Evolutionary conservation across 225 moss, liverwort and hornwort species (phyloP), one percentile per base, ranked within the genome.

Genomic region (Takakia lepidozioides): DNA sequence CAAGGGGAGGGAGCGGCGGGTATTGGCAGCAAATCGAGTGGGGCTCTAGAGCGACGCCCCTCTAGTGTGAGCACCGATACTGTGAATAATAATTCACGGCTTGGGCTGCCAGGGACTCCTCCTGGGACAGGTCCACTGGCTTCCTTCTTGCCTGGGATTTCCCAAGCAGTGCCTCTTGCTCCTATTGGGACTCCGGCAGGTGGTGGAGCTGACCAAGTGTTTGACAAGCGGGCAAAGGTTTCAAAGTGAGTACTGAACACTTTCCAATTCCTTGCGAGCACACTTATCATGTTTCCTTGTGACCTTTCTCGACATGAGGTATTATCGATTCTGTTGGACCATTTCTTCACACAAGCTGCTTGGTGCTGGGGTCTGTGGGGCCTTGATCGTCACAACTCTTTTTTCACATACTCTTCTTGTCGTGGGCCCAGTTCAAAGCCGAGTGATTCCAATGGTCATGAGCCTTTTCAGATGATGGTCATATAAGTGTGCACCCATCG

Each of bases 121-220:
- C 15, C 68, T 27, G 71, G 48, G 30, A 47, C 56, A 48, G 49
- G 68, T 47, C 53, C 76, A 24, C 61, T 72, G 28, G 39, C 72
- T 19, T 21, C 73, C 49, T 43, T 75, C 30, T 57, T 54, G 55
- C 41, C 72, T 51, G 69, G 75, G 36, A 78, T 43, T 51, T 68
- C 66, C 52, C 76, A 80, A 59, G 62, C 60, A 45, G 63, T 78
- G 67, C 74, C 75, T 42, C 80, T 82, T 57, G 85, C 88, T 29
- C 92, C 92, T 19, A 93, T 93, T 67, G 93, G 93, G 47, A 93
- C 93, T 23, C 93, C 93, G 20, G 75, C 85, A 42, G 73, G 75
- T 58, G 88, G 75, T n/a, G n/a, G n/a, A n/a, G n/a, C n/a, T n/a
- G n/a, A n/a, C n/a, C n/a, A n/a, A 61, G 60, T 64, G 51, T 67